A percentile compares a stretch with the other conserved stretches of the same genome.
Evolutionary conservation across 768 basidiomycete species (phyloP).

Genomic region (Trametes cingulata): DNA sequence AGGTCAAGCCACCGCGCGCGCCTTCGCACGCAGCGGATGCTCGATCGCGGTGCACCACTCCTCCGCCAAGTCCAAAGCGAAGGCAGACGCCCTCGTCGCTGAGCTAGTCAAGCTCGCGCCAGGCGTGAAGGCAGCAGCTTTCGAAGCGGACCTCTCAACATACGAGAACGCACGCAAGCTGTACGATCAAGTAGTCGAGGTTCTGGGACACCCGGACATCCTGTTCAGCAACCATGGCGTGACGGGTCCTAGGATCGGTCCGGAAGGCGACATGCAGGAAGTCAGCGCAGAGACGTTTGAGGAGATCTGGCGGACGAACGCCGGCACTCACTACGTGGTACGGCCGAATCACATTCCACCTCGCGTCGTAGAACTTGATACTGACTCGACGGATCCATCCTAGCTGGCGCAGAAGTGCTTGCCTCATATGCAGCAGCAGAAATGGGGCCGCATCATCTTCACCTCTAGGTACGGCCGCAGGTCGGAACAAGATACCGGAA

Average conservation of each 20-base stretch:
- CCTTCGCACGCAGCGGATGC: slow-evolving; percentile 44
- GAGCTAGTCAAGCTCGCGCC: slow-evolving; percentile 32
- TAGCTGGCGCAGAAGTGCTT: slow-evolving; percentile 54
- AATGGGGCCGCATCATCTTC: slow-evolving; percentile 52
- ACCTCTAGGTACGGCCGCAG: slow-evolving; percentile 44
- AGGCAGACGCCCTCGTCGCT: slow-evolving; percentile 42
- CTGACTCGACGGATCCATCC: too few species aligned
- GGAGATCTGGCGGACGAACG: slow-evolving; percentile 47
- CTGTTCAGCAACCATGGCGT: slow-evolving; percentile 54
- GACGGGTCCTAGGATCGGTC: slow-evolving; percentile 43
- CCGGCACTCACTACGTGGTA: slow-evolving; percentile 49
- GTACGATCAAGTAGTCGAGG: slow-evolving; percentile 42
- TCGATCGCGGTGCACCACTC: slow-evolving; percentile 54
- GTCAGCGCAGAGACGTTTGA: slow-evolving; percentile 47
- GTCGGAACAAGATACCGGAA: neutral
- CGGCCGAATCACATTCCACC: slow-evolving; percentile 8
- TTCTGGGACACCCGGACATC: slow-evolving; percentile 51
- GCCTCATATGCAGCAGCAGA: slow-evolving; percentile 49
- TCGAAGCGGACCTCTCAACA: slow-evolving; percentile 49
- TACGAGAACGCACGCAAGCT: slow-evolving; percentile 48
- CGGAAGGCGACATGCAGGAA: slow-evolving; percentile 46
- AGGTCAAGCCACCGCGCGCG: slow-evolving; percentile 49
- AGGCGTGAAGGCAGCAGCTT: slow-evolving; percentile 43
- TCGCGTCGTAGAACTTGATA: neutral
- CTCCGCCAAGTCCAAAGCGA: slow-evolving; percentile 35